Base-by-base conservation (phyloP, 139 green algal genomes). In the Medakamo hakoo region DNA sequence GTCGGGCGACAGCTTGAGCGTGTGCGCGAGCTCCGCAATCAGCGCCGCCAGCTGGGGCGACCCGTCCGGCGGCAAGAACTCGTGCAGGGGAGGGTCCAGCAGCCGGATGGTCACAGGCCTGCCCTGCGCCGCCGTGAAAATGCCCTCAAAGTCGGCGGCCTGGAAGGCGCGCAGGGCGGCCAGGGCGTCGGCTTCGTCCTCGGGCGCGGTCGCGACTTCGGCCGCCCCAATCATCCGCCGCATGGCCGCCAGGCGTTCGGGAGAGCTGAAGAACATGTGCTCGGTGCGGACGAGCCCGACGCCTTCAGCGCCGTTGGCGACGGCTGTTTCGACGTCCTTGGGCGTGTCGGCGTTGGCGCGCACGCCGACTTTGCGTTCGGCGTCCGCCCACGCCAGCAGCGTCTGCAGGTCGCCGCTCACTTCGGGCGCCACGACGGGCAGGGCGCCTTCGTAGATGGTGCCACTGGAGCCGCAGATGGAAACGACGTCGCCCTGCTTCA, bases 51-150 rank as follows among this genome's bases (percentile, higher is more conserved):
- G 24, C 4, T 60, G 55, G 0, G 58, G 68, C 23, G 62, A 72
- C 27, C 72, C 78, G 26, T 67, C 80, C 62, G 91, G 72, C 4
- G 88, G 88, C 65, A 96, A 70, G 73, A 96, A 96, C 83, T 96
- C 89, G 73, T 96, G 89, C 71, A 96, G 82, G 2, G 89, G 89
- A 1, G 89, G 89, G 75, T 96, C 89, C 62, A 96, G 80, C 71
- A 96, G 80, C 3, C 89, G 80, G 58, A 96, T 84, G 57, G 88
- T 96, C 25, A 96, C 87, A 0, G 89, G 89, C 55, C 86, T 65
- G 32, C 88, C 88, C 62, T 86, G 73, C 82, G 92, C 92, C 57
- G 86, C 86, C 1, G 55, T 24, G 58, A 95, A 90, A 64, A 93
- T 89, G 57, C 81, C 85, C 71, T 85, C 72, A 71, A 93, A 92